phyloP scores from a whole-genome alignment of 257 asterid species.

The Lantana camara region DNA sequence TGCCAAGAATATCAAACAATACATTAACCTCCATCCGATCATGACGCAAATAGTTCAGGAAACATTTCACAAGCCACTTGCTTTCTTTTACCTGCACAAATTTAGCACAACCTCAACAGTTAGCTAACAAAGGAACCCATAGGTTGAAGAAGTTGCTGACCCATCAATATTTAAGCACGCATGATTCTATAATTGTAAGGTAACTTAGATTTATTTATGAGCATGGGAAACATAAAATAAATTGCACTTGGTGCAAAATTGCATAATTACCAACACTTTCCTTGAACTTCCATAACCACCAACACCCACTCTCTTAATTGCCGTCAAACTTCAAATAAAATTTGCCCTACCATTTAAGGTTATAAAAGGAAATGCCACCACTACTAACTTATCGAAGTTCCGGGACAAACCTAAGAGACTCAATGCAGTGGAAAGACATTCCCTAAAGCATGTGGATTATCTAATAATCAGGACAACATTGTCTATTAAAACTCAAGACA shows the following conservation, averaged over 20 bases:
- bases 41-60: constrained; percentile 88
- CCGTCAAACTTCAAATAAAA: no score
- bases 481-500: no score
- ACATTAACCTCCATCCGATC: constrained; percentile 86
- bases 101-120: constrained; percentile 22
- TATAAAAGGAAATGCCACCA: neutral
- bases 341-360: no score
- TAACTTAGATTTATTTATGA: neutral
- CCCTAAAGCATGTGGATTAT: no score
- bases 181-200: neutral
- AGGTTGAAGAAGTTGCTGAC: constrained; percentile 17
- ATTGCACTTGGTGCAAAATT: neutral
- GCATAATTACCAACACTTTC: no score
- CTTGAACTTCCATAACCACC: no score
- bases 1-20: constrained; percentile 87
- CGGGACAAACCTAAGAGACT: neutral
- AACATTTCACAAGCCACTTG: constrained; percentile 99
- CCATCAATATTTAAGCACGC: neutral
- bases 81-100: constrained; percentile 93
- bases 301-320: no score
- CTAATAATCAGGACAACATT: no score
- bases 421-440: neutral
- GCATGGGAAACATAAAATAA: constrained; percentile 7
- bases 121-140: constrained; percentile 11
- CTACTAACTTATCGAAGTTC: no score